Base-by-base conservation (phyloP, 345 rosid genomes). In the Rhizophora apiculata region DNA sequence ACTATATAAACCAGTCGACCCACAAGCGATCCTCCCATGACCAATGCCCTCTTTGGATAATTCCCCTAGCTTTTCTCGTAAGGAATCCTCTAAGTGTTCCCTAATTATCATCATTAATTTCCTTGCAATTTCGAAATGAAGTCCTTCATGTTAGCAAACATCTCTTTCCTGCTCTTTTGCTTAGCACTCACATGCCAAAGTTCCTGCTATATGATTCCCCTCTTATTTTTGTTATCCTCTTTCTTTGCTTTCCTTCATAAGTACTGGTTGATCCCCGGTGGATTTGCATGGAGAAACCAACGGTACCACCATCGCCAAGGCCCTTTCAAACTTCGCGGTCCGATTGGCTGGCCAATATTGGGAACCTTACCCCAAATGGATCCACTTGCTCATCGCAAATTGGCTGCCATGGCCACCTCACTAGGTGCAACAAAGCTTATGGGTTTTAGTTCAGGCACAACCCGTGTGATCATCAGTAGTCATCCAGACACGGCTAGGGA, bases 231-330 rank as follows among this genome's bases (percentile, higher is more conserved):
- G 0, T 57, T 78, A 2, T 24, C 73, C 46, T 63, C 81, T 31
- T 34, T 71, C 43, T 62, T 62, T 19, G 63, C 81, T 61, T 68
- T 78, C 57, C 58, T 69, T 21, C 67, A 79, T 6, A 81, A 43
- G n/a, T 67, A 36, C 80, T 86, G 85, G 82, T 54, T 83, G 2
- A 62, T 80, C 61, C 93, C 89, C 1, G 93, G 93, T 18, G 93
- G 93, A 29, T 81, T 82, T 68, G 93, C 93, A 73, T 88, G 90
- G 93, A 74, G 87, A 67, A 85, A 81, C 72, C 71, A 72, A 43
- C 19, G 3, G 18, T 10, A 39, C 80, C 65, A 13, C 37, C 46
- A 51, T 31, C 32, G 22, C 13, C 31, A 26, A 30, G 63, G 51
- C 66, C 60, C 68, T 4, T 61, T 72, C 2, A 69, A 69, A 37